Conservation (phyloP, 116 monocot species). For the Papilionanthe hybrid region DNA sequence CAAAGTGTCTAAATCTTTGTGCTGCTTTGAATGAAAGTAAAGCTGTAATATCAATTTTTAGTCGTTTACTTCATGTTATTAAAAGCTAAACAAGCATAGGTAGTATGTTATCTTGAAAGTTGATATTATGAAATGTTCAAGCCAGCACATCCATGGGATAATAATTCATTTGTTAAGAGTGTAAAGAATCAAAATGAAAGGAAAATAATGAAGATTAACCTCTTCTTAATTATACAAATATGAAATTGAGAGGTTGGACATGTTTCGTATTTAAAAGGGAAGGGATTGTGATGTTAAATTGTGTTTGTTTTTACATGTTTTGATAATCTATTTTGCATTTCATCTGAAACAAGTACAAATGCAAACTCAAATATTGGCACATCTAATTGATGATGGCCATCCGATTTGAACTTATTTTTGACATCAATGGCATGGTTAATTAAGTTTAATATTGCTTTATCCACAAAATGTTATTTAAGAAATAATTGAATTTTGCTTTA, state of each 20-base stretch:
- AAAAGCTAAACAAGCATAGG: background rate
- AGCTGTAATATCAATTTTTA: background rate
- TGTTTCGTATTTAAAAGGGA: background rate
- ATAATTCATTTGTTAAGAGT: background rate
- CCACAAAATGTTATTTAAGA: too few relatives aligned
- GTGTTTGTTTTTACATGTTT: background rate
- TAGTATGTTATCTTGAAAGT: background rate
- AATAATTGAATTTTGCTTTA: too few relatives aligned
- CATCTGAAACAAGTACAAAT: background rate
- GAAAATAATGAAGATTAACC: background rate
- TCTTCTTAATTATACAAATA: background rate
- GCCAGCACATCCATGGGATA: background rate
- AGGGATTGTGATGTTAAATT: background rate
- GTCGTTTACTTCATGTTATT: background rate
- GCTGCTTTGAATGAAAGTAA: conserved; percentile 2
- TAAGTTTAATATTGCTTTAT: too few relatives aligned
- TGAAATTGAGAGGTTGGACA: background rate
- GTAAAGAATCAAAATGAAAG: background rate
- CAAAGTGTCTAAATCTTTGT: background rate
- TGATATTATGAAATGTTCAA: background rate
- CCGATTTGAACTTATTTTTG: too few relatives aligned
- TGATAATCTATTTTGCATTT: background rate
- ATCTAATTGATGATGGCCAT: too few relatives aligned
- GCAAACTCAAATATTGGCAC: too few relatives aligned
- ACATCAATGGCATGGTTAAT: too few relatives aligned